These are phyloP conservation scores for Zymoseptoria crescenta DNA, from an alignment of 2,329 filamentous ascomycete species.

Conservation along the genomic window DNA sequence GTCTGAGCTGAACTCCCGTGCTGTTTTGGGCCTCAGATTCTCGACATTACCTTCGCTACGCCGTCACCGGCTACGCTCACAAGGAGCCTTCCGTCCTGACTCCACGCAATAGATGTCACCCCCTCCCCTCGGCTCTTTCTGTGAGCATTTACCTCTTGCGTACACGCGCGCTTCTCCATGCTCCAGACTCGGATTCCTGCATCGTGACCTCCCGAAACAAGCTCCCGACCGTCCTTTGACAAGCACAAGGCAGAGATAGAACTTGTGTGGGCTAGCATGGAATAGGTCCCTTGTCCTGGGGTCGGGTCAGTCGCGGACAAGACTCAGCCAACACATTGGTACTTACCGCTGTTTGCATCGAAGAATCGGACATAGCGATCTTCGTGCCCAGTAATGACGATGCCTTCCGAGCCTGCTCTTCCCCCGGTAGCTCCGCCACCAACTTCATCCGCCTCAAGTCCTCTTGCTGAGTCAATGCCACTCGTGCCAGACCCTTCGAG, in stretches of 20 bases:
- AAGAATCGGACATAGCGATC: conserved; percentile 95
- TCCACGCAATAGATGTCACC: conserved; percentile 91
- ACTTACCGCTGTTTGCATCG: conserved; percentile 95
- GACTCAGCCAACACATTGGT: too few species aligned
- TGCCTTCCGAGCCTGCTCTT: conserved; percentile 68
- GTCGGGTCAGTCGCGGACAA: conserved; percentile 2
- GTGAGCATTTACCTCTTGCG: conserved; percentile 89
- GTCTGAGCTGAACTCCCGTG: too few species aligned
- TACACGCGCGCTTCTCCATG: conserved; percentile 88
- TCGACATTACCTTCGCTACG: conserved; percentile 22
- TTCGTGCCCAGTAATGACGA: conserved; percentile 93
- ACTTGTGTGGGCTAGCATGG: conserved; percentile 92
- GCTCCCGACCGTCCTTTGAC: conserved; percentile 85
- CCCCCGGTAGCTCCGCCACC: conserved; percentile 78
- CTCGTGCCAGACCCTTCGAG: conserved; percentile 57
- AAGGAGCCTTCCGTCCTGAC: conserved; percentile 87
- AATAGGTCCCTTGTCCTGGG: conserved; percentile 95
- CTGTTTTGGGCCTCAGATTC: too few species aligned
- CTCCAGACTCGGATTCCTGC: conserved; percentile 95
- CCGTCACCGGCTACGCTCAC: conserved; percentile 92
- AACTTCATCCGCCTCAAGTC: conserved; percentile 64
- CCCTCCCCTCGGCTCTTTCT: conserved; percentile 93
- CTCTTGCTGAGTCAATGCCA: conserved; percentile 53
- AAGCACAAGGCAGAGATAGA: conserved; percentile 87
- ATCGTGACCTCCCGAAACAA: conserved; percentile 93